Conservation (phyloP, 345 rosid genomes). For the Chamaenerion angustifolium region DNA sequence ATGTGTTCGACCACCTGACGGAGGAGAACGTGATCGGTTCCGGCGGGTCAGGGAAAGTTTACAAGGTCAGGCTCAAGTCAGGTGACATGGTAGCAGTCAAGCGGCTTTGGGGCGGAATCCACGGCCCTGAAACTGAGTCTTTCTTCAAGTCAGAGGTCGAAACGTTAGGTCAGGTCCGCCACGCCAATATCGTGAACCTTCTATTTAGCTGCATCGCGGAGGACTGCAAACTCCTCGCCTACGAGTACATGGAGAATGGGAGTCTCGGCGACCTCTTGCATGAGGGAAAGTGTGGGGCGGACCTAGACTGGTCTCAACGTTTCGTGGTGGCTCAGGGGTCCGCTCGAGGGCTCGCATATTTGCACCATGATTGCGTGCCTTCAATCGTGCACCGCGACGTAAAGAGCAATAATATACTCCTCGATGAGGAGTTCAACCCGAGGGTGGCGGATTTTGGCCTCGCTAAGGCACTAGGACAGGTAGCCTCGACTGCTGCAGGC, state of each 20-base stretch:
- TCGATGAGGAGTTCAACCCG: constrained; percentile 49
- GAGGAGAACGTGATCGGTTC: constrained; percentile 42
- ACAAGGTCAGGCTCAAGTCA: constrained; percentile 29
- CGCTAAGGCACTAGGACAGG: constrained; percentile 39
- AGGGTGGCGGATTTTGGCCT: constrained; percentile 70
- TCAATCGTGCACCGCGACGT: constrained; percentile 74
- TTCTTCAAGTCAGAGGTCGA: constrained; percentile 46
- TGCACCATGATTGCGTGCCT: constrained; percentile 67
- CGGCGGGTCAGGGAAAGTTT: constrained; percentile 61
- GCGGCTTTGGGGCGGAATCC: constrained; percentile 23
- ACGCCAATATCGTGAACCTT: constrained; percentile 48
- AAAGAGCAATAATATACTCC: constrained; percentile 56
- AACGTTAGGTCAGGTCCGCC: constrained; percentile 46
- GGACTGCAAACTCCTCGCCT: constrained; percentile 34
- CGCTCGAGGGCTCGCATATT: constrained; percentile 56
- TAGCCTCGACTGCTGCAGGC: neutral
- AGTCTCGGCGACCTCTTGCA: constrained; percentile 63
- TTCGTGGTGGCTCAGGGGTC: constrained; percentile 41
- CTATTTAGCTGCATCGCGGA: constrained; percentile 35
- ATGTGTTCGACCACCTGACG: constrained; percentile 24
- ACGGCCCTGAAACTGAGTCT: constrained; percentile 19
- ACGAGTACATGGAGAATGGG: constrained; percentile 65
- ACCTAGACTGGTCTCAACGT: constrained; percentile 36
- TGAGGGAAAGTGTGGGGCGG: constrained; percentile 14
- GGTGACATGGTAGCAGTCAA: constrained; percentile 62